These are phyloP conservation scores for Emericellopsis atlantica DNA, from an alignment of 2,329 filamentous ascomycete species.

Conservation along the genomic window DNA sequence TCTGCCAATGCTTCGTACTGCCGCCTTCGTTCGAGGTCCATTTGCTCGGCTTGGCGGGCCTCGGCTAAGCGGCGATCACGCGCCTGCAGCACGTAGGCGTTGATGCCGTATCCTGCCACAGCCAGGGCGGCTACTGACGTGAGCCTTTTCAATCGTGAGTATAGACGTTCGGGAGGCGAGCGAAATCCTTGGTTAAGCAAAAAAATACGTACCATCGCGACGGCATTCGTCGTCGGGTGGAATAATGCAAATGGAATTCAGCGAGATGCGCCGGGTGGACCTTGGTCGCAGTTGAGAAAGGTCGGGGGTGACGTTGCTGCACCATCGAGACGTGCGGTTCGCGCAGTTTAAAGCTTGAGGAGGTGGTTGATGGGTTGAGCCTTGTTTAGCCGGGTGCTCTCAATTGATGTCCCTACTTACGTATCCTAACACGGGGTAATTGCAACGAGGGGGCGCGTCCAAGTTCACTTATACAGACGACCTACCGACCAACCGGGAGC, in stretches of 20 bases:
- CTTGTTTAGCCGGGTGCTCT: no score
- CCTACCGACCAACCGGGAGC: no score
- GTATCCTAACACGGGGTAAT: no score
- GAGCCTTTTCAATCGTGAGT: constrained; percentile 9
- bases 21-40: constrained; percentile 19
- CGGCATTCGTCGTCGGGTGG: constrained; percentile 12
- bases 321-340: no score
- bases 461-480: no score
- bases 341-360: no score
- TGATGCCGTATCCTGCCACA: constrained; percentile 20
- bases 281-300: constrained; percentile 20
- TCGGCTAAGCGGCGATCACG: constrained; percentile 13
- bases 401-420: no score
- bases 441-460: no score
- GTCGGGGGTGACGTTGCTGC: no score
- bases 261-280: constrained; percentile 19
- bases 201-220: constrained; percentile 16
- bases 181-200: not conserved
- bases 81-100: constrained; percentile 15
- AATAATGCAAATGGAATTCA: constrained; percentile 15
- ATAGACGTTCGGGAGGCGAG: not conserved
- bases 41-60: constrained; percentile 17
- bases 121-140: constrained; percentile 17
- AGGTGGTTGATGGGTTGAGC: no score
- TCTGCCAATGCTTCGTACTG: constrained; percentile 31